phyloP scores from a whole-genome alignment of 306 rosid species.

The Pterocarpus santalinus region DNA sequence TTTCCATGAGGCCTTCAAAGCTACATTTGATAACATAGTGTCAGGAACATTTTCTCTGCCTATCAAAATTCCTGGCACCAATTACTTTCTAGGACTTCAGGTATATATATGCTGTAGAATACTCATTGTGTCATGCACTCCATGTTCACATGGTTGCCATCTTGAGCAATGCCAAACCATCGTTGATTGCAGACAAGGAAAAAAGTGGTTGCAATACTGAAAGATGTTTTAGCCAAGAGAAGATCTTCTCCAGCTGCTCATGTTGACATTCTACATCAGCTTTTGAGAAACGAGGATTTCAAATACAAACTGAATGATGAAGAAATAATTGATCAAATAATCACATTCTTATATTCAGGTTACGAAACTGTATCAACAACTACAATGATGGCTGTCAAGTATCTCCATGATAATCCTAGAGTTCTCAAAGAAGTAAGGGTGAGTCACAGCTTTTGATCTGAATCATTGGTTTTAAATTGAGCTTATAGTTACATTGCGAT shows the following conservation, averaged over 20 bases:
- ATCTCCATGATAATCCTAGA: conserved; percentile 75
- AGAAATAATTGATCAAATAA: conserved; percentile 72
- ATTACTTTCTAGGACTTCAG: conserved; percentile 67
- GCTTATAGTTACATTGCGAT: no score
- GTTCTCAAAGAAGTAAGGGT: conserved; percentile 71
- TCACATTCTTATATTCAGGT: conserved; percentile 78
- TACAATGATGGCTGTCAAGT: conserved; percentile 86
- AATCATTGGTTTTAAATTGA: no score
- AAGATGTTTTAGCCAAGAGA: conserved; percentile 60
- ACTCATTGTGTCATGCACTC: not conserved
- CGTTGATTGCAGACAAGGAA: conserved; percentile 61
- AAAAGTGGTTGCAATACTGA: conserved; percentile 54
- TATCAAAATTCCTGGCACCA: conserved; percentile 77
- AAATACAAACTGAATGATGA: conserved; percentile 66
- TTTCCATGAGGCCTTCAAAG: conserved; percentile 53
- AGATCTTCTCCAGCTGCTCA: conserved; percentile 55
- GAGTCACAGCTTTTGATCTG: not conserved
- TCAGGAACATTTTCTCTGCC: conserved; percentile 76
- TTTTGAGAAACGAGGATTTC: conserved; percentile 57
- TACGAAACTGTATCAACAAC: conserved; percentile 88
- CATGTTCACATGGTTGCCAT: not conserved
- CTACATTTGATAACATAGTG: conserved; percentile 64
- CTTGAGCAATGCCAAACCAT: conserved; percentile 3
- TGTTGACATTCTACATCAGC: conserved; percentile 64
- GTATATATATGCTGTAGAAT: conserved; percentile 34